Evolutionary conservation across 208 protist genomes (phyloP), one percentile per base, ranked within the genome.

Genomic region (Trypanosoma conorhini): DNA sequence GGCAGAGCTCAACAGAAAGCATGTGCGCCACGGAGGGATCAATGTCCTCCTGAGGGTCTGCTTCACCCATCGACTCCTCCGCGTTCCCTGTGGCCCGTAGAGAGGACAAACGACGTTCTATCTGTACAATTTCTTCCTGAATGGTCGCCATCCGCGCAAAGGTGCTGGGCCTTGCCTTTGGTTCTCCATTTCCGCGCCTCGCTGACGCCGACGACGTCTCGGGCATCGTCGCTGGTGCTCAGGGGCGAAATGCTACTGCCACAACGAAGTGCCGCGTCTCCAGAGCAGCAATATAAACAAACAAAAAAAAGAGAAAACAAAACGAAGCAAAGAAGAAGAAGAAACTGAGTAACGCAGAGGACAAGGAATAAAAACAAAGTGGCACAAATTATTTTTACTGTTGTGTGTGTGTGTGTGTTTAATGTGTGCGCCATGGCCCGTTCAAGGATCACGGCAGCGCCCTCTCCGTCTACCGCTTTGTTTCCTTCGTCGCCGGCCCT

Each of bases 1-100:
- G 82, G 70, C 91, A 96, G 22, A 96, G 74, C 71, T 96, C 87
- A 1, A 92, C 88, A 0, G 79, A 81, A 28, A 96, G 71, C 86
- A 96, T 89, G 73, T 91, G 77, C 15, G 80, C 51, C 21, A 93
- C 70, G 10, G 81, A 73, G 0, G 82, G 80, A 65, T 89, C 83
- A 40, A 82, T 70, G 13, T 87, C 84, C 5, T 82, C 84, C 21
- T 60, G 44, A 26, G 70, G 70, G 40, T 68, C 66, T 24, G 33
- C 19, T 33, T 46, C 10, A 30, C 70, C 56, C 1, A 22, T 4
- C 13, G 42, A 30, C 4, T 30, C 30, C 7, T 48, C 31, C 1
- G 21, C 10, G 15, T 52, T 66, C 17, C 68, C 66, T 4, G 65
- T 60, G 21, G 52, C 51, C 5, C 57, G 62, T n/a, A 85, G 56